A percentile compares a stretch with the other conserved stretches of the same genome.
Conservation (phyloP, 371 early-diverging fungal genomes). For the Chytridiales sp. region DNA sequence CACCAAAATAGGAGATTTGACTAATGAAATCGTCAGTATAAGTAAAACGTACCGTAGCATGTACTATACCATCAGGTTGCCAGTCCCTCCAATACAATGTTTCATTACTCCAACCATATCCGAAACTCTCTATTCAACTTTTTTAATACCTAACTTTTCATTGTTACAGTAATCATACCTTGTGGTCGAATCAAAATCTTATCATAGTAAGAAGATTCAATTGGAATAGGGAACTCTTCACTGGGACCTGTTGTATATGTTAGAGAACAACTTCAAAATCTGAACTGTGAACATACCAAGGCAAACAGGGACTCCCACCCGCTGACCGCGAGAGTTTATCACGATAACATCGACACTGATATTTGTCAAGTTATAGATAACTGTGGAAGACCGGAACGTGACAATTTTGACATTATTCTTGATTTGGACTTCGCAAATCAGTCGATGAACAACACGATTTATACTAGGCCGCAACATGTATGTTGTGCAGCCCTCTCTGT, state of each 20-base stretch:
- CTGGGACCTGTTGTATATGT: constrained; percentile 59
- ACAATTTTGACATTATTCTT: constrained; percentile 87
- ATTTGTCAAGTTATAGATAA: constrained; percentile 77
- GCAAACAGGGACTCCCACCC: constrained; percentile 33
- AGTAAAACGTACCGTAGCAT: neutral
- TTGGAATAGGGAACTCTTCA: constrained; percentile 80
- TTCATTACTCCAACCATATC: constrained; percentile 74
- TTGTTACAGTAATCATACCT: too few species aligned
- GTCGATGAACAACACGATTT: constrained; percentile 73
- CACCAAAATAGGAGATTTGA: constrained; percentile 43
- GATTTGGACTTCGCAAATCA: constrained; percentile 85
- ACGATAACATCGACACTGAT: constrained; percentile 79
- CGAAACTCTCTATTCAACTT: constrained; percentile 75
- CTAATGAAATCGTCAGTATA: constrained; percentile 21
- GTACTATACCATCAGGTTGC: constrained; percentile 21
- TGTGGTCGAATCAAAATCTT: constrained; percentile 80
- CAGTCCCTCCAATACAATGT: constrained; percentile 73
- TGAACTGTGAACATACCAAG: constrained; percentile 2
- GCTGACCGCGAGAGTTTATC: constrained; percentile 65
- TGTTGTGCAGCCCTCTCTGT: constrained; percentile 77
- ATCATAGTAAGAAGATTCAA: constrained; percentile 77
- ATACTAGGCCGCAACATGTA: constrained; percentile 78
- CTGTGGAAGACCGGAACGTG: constrained; percentile 82
- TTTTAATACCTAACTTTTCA: too few species aligned
- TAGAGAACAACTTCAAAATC: neutral